A percentile compares a stretch with the other conserved stretches of the same genome.
These are phyloP conservation scores for Termitomyces sp. DNA, from an alignment of 768 basidiomycete genomes.

Conservation along the genomic window DNA sequence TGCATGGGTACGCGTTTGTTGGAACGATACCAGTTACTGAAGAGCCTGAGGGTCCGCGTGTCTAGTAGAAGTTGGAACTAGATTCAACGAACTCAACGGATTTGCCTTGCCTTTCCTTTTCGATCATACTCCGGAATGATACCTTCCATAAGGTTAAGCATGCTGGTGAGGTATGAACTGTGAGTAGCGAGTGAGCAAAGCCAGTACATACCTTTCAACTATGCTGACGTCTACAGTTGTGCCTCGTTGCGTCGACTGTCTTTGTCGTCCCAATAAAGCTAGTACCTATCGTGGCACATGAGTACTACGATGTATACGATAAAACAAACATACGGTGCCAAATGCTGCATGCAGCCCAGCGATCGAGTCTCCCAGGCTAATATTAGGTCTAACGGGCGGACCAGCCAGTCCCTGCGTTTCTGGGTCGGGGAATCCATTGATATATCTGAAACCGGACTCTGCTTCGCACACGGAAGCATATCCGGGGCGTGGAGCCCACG, in stretches of 20 bases:
- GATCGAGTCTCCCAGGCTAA: constrained; percentile 67
- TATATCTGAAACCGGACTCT: constrained; percentile 67
- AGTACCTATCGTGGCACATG: constrained; percentile 32
- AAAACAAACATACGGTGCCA: constrained; percentile 46
- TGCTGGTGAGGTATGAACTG: constrained; percentile 29
- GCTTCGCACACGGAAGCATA: constrained; percentile 75
- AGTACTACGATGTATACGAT: not conserved
- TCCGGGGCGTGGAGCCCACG: constrained; percentile 65
- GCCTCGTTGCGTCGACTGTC: constrained; percentile 32
- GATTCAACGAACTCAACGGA: not conserved
- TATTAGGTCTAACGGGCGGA: constrained; percentile 65
- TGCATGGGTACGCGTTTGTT: constrained; percentile 69
- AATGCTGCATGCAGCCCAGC: constrained; percentile 71
- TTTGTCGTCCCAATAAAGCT: constrained; percentile 44
- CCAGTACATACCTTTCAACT: constrained; percentile 47
- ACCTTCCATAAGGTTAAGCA: constrained; percentile 75
- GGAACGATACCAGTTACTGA: constrained; percentile 74
- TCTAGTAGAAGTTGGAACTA: constrained; percentile 26
- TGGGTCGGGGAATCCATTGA: constrained; percentile 59
- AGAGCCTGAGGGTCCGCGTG: constrained; percentile 68
- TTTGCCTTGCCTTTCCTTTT: constrained; percentile 47
- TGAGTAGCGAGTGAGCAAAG: not conserved
- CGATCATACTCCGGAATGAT: constrained; percentile 73
- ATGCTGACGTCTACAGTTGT: constrained; percentile 73
- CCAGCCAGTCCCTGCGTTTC: constrained; percentile 48